These are phyloP conservation scores for Beauveria australis DNA, from an alignment of 2,329 filamentous ascomycete species.

Conservation along the genomic window DNA sequence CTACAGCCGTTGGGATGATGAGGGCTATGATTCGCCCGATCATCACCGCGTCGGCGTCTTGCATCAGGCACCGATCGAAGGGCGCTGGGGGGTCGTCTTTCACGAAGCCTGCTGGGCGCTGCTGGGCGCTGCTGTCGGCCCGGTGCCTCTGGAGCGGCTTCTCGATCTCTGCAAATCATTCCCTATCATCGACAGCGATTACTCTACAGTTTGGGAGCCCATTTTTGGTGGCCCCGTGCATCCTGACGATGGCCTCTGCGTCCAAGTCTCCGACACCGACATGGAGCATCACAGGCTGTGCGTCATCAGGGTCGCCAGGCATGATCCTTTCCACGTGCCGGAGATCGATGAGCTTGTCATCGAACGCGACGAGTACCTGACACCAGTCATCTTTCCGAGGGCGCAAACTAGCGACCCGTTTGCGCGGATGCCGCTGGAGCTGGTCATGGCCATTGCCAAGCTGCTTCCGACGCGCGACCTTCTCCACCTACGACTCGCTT, in stretches of 20 bases:
- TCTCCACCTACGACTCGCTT: not conserved
- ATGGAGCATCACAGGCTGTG: not conserved
- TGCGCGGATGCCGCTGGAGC: not conserved
- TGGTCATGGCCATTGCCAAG: not conserved
- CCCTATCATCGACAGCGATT: not conserved
- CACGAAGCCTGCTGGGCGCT: conserved; percentile 6
- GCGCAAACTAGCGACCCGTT: not conserved
- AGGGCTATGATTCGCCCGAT: not conserved
- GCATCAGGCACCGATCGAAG: not conserved
- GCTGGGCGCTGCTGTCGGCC: not conserved
- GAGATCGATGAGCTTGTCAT: not conserved
- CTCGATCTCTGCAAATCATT: not conserved
- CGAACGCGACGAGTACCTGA: not conserved
- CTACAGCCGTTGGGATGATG: not conserved
- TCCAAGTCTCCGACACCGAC: not conserved
- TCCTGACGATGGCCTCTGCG: not conserved
- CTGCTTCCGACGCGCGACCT: not conserved
- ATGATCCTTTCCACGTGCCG: not conserved
- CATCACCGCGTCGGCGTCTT: not conserved
- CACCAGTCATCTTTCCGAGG: not conserved
- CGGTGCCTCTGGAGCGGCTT: not conserved
- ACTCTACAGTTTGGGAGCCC: not conserved
- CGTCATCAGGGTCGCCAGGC: not conserved
- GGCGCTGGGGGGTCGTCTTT: not conserved
- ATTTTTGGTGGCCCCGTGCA: not conserved